Conservation (phyloP, 1,284 basidiomycete species). For the Fistulinella cinereoalba region DNA sequence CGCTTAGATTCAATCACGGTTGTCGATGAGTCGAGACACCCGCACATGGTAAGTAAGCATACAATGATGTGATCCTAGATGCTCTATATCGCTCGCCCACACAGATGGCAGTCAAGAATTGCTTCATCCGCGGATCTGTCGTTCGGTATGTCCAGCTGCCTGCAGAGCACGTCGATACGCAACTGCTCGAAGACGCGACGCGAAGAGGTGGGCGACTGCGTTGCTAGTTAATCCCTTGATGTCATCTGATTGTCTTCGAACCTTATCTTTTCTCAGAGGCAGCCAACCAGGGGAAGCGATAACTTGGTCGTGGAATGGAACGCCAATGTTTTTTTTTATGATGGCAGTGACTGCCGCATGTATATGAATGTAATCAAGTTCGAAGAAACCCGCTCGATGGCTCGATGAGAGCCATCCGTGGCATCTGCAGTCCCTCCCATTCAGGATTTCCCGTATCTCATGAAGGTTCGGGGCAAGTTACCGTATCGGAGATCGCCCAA, state of each 20-base stretch:
- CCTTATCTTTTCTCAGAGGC: slow-evolving; percentile 41
- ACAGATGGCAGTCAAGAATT: slow-evolving; percentile 98
- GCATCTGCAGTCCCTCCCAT: too few relatives aligned
- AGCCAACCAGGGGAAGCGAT: slow-evolving; percentile 55
- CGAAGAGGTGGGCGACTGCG: slow-evolving; percentile 70
- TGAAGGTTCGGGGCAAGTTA: too few relatives aligned
- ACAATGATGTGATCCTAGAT: not conserved
- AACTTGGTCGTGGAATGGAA: too few relatives aligned
- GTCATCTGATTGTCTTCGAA: slow-evolving; percentile 6
- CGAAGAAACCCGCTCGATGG: too few relatives aligned
- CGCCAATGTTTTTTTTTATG: too few relatives aligned
- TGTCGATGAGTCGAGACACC: slow-evolving; percentile 88
- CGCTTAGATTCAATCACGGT: slow-evolving; percentile 93
- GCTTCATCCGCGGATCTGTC: slow-evolving; percentile 97
- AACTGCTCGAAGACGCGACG: slow-evolving; percentile 95
- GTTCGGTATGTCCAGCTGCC: slow-evolving; percentile 97
- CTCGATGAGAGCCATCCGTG: too few relatives aligned
- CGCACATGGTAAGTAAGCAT: slow-evolving; percentile 80
- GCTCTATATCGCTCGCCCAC: slow-evolving; percentile 3
- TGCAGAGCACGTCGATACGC: slow-evolving; percentile 91
- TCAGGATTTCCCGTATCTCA: too few relatives aligned
- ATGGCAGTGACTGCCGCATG: too few relatives aligned
- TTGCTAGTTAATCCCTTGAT: not conserved
- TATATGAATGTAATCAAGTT: too few relatives aligned
- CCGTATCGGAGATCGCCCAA: too few relatives aligned